Conservation (phyloP, 495 filamentous ascomycete genomes). For the Cercophora samala region DNA sequence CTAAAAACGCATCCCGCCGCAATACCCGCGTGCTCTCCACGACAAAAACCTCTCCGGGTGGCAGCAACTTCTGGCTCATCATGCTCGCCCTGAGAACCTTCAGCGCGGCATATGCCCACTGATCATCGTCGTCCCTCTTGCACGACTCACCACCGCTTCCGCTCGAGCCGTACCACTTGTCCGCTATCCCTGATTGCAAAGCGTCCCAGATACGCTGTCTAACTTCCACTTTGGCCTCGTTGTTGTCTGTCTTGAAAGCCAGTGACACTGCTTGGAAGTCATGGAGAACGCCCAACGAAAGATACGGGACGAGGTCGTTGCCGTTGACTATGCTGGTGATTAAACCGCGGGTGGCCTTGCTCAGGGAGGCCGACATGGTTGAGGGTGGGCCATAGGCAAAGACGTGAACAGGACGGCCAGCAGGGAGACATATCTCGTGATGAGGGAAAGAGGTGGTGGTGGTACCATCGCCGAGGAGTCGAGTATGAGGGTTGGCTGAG, state of each 20-base stretch:
- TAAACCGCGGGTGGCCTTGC: constrained; percentile 66
- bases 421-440: constrained; percentile 52
- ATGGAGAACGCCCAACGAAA: constrained; percentile 71
- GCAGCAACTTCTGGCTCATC: constrained; percentile 66
- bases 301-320: constrained; percentile 67
- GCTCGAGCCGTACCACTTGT: constrained; percentile 17
- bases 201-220: constrained; percentile 62
- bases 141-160: neutral
- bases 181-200: constrained; percentile 46
- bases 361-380: constrained; percentile 68
- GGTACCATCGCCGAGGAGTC: constrained; percentile 38
- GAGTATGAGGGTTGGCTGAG: constrained; percentile 42
- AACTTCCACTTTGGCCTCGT: constrained; percentile 62
- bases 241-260: constrained; percentile 67
- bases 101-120: constrained; percentile 68
- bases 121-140: constrained; percentile 53
- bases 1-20: constrained; percentile 53
- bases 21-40: constrained; percentile 62
- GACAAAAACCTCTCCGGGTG: constrained; percentile 73
- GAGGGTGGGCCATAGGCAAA: constrained; percentile 77
- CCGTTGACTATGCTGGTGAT: constrained; percentile 73
- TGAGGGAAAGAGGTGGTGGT: constrained; percentile 18
- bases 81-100: constrained; percentile 65
- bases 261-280: constrained; percentile 70
- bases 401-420: constrained; percentile 68